Base-by-base conservation (phyloP, 108 stramenopile species). In the Cyclotella distinguenda region DNA sequence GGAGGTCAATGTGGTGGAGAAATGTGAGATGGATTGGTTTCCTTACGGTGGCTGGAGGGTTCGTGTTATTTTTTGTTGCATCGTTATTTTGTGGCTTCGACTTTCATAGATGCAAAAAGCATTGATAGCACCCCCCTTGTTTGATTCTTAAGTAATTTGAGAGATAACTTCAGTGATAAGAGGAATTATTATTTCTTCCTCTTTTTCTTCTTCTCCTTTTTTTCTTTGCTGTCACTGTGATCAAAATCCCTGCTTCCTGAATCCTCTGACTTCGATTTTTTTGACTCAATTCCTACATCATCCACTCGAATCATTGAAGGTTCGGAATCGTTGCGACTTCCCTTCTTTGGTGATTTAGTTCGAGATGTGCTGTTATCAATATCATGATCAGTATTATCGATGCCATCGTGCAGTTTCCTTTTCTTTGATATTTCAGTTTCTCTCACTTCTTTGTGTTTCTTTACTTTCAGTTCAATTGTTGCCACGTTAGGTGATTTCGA, bases 1-100 rank as follows among this genome's bases (percentile, higher is more conserved):
- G 87, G 36, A 83, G 86, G 33, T 72, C 82, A 27, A 80, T 97
- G 87, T 95, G 85, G 72, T 97, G 97, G 95, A 82, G 76, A 26
- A 88, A 89, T 67, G 89, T 92, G 59, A 79, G 88, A 19, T 86
- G 81, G 62, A 77, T 82, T 54, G 66, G 60, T 0, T 80, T 77
- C 64, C 36, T 82, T 45, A 80, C 73, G 12, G 50, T 79, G 10
- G 70, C 78, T 3, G 80, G 78, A n/a, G 73, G 81, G 31, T 65
- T 94, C 32, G 18, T 91, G 9, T 49, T 95, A 27, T 84, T 82
- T 51, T 64, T 83, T 59, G 84, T 80, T 15, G 79, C 86, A n/a
- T 73, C 75, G 1, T 21, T 84, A 6, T 87, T 88, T 50, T 82
- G 84, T 59, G 86, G 88, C 6, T 81, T 90, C 35, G 74, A 82